Base-by-base conservation (phyloP, 768 basidiomycete genomes). In the Rubroboletus pulcherrimus region DNA sequence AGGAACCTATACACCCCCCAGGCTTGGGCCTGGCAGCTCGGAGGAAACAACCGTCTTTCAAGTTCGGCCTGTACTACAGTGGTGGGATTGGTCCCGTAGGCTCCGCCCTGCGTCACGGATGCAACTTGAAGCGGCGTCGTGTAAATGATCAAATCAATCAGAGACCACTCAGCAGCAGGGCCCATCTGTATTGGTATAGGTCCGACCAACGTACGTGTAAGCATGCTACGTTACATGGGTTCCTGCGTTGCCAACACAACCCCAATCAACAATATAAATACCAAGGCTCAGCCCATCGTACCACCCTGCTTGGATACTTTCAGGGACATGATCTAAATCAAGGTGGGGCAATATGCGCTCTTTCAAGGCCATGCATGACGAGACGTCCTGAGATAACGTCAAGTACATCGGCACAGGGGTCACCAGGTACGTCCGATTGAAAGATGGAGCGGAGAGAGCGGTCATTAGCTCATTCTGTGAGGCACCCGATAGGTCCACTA, bases 281-380 rank as follows among this genome's bases (percentile, higher is more conserved):
- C 74, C 72, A 17, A 76, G 67, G 30, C 61, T 63, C 30, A 75
- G 47, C 34, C 67, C 70, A n/a, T 72, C 63, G 33, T 49, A 43
- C 53, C 60, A 61, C 21, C 74, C 74, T 14, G 57, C 53, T 40
- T 56, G 66, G 19, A 69, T 39, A 44, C 64, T 66, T 55, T 74
- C 73, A 11, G 63, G 47, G 26, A 76, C 48, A 50, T 74, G 74
- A 55, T 76, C 74, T 30, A 76, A 44, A 55, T 73, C 73, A 10
- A 76, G 73, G 50, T 76, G 75, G 3, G 74, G 71, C 46, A 66
- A 74, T 40, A 75, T 62, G 43, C 61, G 58, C 50, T 51, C 40
- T 31, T 69, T 31, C 6, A 65, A 47, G 17, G 45, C 14, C n/a
- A 71, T 57, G 58, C 71, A 75, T 33, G 48, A 51, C n/a, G 53